phyloP scores from a whole-genome alignment of 2,329 filamentous ascomycete species.

The Hirsutella minnesotensis region DNA sequence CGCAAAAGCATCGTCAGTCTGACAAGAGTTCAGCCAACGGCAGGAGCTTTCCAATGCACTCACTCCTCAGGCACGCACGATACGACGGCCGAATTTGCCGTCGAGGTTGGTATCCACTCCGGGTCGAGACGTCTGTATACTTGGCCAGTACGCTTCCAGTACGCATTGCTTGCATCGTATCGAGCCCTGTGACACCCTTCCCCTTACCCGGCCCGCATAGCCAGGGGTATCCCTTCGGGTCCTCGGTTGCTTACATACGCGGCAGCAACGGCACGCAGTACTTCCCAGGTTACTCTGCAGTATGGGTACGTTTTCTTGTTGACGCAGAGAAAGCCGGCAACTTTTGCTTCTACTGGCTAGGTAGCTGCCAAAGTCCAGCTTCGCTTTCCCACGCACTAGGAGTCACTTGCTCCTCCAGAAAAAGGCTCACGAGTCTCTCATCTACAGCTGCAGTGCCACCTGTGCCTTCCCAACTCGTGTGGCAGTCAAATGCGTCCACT shows the following conservation, averaged over 20 bases:
- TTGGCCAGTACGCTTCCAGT: too few species aligned
- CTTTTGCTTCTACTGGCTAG: not conserved
- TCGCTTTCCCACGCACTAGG: not conserved
- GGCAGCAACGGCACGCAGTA: not conserved
- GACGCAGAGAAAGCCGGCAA: not conserved
- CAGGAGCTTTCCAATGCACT: too few species aligned
- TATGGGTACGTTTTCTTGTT: not conserved
- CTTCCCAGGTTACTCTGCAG: not conserved
- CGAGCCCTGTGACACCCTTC: too few species aligned
- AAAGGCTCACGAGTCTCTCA: not conserved
- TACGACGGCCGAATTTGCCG: too few species aligned
- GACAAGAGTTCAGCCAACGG: too few species aligned
- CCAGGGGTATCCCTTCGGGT: not conserved
- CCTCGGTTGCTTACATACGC: not conserved
- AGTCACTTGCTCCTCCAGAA: not conserved
- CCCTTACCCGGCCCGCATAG: too few species aligned
- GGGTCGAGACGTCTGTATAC: too few species aligned
- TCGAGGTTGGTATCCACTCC: too few species aligned
- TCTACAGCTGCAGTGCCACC: not conserved
- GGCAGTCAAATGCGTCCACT: slow-evolving; percentile 15
- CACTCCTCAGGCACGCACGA: too few species aligned
- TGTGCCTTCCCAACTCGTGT: not conserved
- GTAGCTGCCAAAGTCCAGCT: not conserved
- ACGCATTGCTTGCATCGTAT: too few species aligned
- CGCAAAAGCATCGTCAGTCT: too few species aligned